These are phyloP conservation scores for Sutorius eximius DNA, from an alignment of 1,284 basidiomycete genomes.

Conservation along the genomic window DNA sequence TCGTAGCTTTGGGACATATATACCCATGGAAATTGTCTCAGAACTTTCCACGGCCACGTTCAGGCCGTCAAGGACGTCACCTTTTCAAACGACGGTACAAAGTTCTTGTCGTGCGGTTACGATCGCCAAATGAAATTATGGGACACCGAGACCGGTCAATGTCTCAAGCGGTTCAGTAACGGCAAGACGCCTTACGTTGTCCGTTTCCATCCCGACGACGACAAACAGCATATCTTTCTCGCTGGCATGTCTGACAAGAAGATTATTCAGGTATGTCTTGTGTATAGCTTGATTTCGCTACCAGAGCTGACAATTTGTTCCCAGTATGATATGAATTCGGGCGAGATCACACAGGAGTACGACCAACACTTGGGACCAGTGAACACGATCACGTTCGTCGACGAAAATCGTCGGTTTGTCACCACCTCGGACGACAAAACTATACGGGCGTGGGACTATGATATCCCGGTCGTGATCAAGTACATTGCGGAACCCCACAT, in stretches of 20 bases:
- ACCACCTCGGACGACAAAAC: slow-evolving; percentile 99
- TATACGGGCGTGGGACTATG: slow-evolving; percentile 97
- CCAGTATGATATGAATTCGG: slow-evolving; percentile 91
- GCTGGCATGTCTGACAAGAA: slow-evolving; percentile 99
- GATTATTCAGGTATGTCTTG: slow-evolving; percentile 81
- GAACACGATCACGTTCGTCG: slow-evolving; percentile 97
- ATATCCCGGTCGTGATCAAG: slow-evolving; percentile 99
- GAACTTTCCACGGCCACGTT: slow-evolving; percentile 96
- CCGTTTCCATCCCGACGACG: slow-evolving; percentile 92
- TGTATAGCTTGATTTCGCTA: neutral
- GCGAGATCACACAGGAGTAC: slow-evolving; percentile 97
- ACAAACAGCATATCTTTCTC: slow-evolving; percentile 95
- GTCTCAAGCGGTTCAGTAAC: slow-evolving; percentile 92
- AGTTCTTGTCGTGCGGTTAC: slow-evolving; percentile 92
- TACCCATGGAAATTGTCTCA: slow-evolving; percentile 92
- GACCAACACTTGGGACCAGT: slow-evolving; percentile 98
- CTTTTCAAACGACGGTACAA: slow-evolving; percentile 90
- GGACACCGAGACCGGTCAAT: slow-evolving; percentile 99
- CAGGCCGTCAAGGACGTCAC: slow-evolving; percentile 96
- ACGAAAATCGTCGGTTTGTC: slow-evolving; percentile 95
- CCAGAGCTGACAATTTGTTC: slow-evolving; percentile 8
- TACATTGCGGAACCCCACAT: slow-evolving; percentile 99
- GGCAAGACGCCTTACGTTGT: slow-evolving; percentile 96
- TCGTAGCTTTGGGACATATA: slow-evolving; percentile 96
- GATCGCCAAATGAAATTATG: slow-evolving; percentile 98